These are phyloP conservation scores for Cladosporium austrohemisphaericum DNA, from an alignment of 2,329 filamentous ascomycete genomes.

Conservation along the genomic window DNA sequence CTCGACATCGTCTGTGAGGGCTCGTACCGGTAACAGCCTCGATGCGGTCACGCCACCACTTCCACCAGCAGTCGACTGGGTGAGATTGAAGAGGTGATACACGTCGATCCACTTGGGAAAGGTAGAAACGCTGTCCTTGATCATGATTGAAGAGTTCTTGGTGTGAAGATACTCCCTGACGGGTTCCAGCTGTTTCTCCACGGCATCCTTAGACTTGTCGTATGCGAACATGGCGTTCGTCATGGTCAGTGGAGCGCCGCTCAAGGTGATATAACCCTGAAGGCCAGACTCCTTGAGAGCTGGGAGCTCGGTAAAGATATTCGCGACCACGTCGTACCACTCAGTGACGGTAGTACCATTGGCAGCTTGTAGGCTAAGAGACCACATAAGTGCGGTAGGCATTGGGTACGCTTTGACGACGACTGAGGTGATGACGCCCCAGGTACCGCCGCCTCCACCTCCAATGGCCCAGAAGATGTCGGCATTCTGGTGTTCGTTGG, in stretches of 20 bases:
- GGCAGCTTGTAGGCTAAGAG: neutral
- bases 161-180: too few species aligned
- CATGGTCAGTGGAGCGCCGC: slow-evolving; percentile 7
- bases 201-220: neutral
- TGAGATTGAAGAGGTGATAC: slow-evolving; percentile 14
- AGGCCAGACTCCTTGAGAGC: neutral
- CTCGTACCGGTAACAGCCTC: neutral
- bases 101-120: slow-evolving; percentile 12
- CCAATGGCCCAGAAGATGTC: slow-evolving; percentile 22
- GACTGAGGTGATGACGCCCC: slow-evolving; percentile 18
- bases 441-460: slow-evolving; percentile 15
- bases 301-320: neutral
- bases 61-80: slow-evolving; percentile 1
- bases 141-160: neutral
- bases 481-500: slow-evolving; percentile 18
- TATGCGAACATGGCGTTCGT: slow-evolving; percentile 10
- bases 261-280: slow-evolving; percentile 2
- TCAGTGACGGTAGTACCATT: slow-evolving; percentile 5
- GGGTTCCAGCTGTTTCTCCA: neutral
- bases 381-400: slow-evolving; percentile 13
- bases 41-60: neutral
- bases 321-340: neutral
- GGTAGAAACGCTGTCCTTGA: neutral
- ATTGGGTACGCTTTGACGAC: slow-evolving; percentile 18
- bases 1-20: neutral